A percentile compares a stretch with the other conserved stretches of the same genome.
phyloP scores from a whole-genome alignment of 2,329 filamentous ascomycete genomes.

The Coniosporium uncinatum region DNA sequence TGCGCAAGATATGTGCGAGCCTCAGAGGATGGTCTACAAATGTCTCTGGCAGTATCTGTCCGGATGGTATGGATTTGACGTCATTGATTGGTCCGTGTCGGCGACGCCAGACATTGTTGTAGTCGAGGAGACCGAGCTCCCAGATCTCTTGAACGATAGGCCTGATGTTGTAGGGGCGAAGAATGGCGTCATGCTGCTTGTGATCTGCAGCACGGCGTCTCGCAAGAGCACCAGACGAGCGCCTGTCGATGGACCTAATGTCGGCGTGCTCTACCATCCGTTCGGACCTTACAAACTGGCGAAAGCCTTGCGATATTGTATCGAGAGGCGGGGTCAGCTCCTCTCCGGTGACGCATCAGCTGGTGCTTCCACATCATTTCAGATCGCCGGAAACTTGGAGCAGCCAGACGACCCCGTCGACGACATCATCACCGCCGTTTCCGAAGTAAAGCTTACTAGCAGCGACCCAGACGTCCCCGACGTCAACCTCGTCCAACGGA shows the following conservation, averaged over 20 bases:
- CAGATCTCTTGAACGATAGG: slow-evolving; percentile 3
- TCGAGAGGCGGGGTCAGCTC: slow-evolving; percentile 13
- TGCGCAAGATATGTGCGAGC: neutral
- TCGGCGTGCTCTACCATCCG: slow-evolving; percentile 27
- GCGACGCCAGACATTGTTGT: slow-evolving; percentile 8
- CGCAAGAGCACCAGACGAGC: slow-evolving; percentile 8
- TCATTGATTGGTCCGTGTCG: slow-evolving; percentile 6
- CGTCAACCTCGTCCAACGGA: slow-evolving; percentile 9
- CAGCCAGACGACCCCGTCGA: slow-evolving; percentile 4
- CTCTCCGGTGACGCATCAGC: neutral
- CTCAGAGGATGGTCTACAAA: slow-evolving; percentile 1
- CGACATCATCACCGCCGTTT: slow-evolving; percentile 4
- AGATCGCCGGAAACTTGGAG: slow-evolving; percentile 9
- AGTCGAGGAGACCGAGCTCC: slow-evolving; percentile 11
- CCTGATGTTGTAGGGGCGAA: neutral
- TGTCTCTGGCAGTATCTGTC: slow-evolving; percentile 10
- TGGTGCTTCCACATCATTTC: slow-evolving; percentile 3
- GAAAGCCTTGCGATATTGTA: slow-evolving; percentile 22
- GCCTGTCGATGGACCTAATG: slow-evolving; percentile 10
- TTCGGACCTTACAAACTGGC: slow-evolving; percentile 33
- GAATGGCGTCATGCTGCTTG: slow-evolving; percentile 15
- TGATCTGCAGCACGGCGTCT: slow-evolving; percentile 26
- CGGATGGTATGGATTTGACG: slow-evolving; percentile 12
- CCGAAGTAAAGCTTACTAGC: slow-evolving; percentile 8
- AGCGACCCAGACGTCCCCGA: slow-evolving; percentile 4